phyloP scores from a whole-genome alignment of 108 stramenopile genomes.

The Bacterosira constricta region DNA sequence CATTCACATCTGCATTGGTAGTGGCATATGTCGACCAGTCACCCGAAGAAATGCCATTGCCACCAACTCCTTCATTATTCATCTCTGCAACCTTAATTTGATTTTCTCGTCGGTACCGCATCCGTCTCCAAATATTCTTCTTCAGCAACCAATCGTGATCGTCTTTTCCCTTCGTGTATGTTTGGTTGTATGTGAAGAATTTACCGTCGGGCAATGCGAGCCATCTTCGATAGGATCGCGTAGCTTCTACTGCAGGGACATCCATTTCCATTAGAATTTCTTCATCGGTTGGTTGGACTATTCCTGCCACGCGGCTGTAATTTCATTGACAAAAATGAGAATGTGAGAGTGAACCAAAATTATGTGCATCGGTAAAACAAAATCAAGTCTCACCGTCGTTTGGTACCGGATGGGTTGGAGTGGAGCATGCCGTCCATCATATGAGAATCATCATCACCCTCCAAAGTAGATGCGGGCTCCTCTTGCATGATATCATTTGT shows the following conservation, averaged over 20 bases:
- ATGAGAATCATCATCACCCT: no score
- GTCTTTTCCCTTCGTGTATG: conserved; percentile 77
- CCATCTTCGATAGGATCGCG: conserved; percentile 82
- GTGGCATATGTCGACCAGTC: no score
- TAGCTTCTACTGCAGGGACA: conserved; percentile 76
- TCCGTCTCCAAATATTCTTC: conserved; percentile 91
- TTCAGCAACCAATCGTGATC: conserved; percentile 85
- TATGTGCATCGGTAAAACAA: no score
- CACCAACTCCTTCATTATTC: conserved; percentile 6
- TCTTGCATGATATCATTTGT: not conserved
- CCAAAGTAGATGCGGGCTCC: not conserved
- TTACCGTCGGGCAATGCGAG: conserved; percentile 56
- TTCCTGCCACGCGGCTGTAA: conserved; percentile 26
- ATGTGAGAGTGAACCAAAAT: no score
- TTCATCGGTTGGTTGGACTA: conserved; percentile 43
- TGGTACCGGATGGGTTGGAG: conserved; percentile 24
- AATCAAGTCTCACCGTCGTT: no score
- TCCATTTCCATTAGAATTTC: conserved; percentile 74
- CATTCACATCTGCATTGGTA: not conserved
- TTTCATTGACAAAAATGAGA: no score
- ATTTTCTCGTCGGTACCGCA: conserved; percentile 89
- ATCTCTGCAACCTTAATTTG: conserved; percentile 63
- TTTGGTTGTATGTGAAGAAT: conserved; percentile 83
- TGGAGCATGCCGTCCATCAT: not conserved
- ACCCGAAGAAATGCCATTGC: no score